Conservation (phyloP, 164 flowering plant species). For the Cinnamomum chago region DNA sequence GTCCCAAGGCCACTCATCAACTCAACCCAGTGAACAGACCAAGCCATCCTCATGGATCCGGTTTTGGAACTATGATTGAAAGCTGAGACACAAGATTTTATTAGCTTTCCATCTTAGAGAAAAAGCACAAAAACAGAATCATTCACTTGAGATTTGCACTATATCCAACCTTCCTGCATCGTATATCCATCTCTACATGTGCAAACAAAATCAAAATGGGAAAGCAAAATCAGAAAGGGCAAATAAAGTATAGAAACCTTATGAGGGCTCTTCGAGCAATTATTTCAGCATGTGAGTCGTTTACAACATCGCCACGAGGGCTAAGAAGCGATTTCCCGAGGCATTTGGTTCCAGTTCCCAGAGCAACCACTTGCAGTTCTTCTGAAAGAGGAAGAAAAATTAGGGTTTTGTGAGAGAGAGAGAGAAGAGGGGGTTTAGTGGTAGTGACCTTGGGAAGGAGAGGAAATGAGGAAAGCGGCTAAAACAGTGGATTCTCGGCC, state of each 20-base stretch:
- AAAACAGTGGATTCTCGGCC: constrained; percentile 84
- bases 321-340: constrained; percentile 65
- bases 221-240: neutral
- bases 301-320: constrained; percentile 69
- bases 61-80: too few species aligned
- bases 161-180: neutral
- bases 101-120: neutral
- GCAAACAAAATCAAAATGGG: neutral
- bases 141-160: neutral
- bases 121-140: too few species aligned
- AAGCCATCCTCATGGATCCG: too few species aligned
- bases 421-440: neutral
- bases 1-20: too few species aligned
- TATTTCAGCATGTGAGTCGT: constrained; percentile 92
- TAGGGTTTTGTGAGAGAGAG: constrained; percentile 5
- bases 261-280: constrained; percentile 79
- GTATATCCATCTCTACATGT: neutral
- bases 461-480: constrained; percentile 88
- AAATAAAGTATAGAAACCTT: constrained; percentile 40
- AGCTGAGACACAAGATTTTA: neutral
- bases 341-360: constrained; percentile 95
- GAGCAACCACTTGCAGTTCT: constrained; percentile 75
- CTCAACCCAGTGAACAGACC: too few species aligned
- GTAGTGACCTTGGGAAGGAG: constrained; percentile 60
- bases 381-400: neutral